Evolutionary conservation across 805 yeast species (phyloP).

Genomic region (Millerozyma miso): DNA sequence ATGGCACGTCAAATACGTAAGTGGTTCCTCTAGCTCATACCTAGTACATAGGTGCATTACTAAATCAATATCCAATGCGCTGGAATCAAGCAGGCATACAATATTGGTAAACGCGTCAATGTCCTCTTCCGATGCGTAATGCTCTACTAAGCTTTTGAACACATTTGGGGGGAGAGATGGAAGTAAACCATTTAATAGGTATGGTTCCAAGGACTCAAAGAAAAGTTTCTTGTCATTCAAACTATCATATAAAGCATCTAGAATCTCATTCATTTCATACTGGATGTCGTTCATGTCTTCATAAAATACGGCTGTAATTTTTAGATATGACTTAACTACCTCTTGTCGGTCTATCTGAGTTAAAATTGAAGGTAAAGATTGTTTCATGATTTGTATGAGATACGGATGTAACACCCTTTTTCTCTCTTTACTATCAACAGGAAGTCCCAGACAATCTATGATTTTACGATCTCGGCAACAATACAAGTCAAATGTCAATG

Average conservation of each 20-base stretch:
- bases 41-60: conserved; percentile 60
- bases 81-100: conserved; percentile 64
- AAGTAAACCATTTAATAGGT: conserved; percentile 46
- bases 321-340: conserved; percentile 13
- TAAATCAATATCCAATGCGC: conserved; percentile 71
- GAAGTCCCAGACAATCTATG: conserved; percentile 53
- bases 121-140: conserved; percentile 37
- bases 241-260: conserved; percentile 25
- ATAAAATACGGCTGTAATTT: conserved; percentile 8
- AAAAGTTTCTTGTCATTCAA: conserved; percentile 33
- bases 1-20: conserved; percentile 67
- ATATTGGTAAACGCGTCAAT: conserved; percentile 59
- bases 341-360: conserved; percentile 19
- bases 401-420: conserved; percentile 48
- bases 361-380: conserved; percentile 45
- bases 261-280: conserved; percentile 24
- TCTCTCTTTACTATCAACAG: conserved; percentile 40
- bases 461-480: conserved; percentile 40
- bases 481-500: conserved; percentile 51
- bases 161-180: conserved; percentile 56
- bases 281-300: not conserved
- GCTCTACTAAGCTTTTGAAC: conserved; percentile 56
- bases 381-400: conserved; percentile 53
- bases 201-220: conserved; percentile 50
- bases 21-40: conserved; percentile 56